phyloP scores from a whole-genome alignment of 2,329 filamentous ascomycete species.

The Cladophialophora carrionii region DNA sequence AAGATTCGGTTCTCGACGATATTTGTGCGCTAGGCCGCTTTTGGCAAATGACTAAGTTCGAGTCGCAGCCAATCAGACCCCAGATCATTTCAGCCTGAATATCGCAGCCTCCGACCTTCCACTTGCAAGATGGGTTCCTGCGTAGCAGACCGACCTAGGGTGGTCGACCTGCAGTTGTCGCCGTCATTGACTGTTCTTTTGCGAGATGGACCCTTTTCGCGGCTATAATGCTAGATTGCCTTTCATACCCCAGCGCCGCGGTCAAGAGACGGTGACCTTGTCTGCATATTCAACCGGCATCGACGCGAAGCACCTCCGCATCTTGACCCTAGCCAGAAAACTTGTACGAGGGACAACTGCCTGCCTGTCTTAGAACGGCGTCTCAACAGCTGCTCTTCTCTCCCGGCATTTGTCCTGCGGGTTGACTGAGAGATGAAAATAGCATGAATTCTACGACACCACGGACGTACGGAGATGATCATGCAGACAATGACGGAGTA shows the following conservation, averaged over 20 bases:
- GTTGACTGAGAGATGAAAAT: constrained; percentile 6
- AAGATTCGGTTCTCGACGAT: not conserved
- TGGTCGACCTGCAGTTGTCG: not conserved
- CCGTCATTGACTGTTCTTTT: constrained; percentile 6
- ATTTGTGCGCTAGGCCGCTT: constrained; percentile 1
- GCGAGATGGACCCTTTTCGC: not conserved
- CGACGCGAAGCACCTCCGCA: constrained; percentile 11
- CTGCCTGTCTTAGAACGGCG: constrained; percentile 14
- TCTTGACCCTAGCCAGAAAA: not conserved
- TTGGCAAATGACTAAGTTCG: constrained; percentile 5
- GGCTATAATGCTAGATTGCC: constrained; percentile 10
- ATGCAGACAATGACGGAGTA: constrained; percentile 1
- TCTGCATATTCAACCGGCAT: constrained; percentile 16
- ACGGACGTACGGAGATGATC: constrained; percentile 14
- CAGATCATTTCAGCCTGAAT: constrained; percentile 14
- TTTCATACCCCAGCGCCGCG: not conserved
- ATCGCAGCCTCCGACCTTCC: not conserved
- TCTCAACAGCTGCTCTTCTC: constrained; percentile 9
- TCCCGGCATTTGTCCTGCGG: constrained; percentile 5
- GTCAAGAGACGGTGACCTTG: constrained; percentile 1
- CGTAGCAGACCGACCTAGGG: not conserved
- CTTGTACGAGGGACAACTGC: not conserved
- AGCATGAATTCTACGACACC: constrained; percentile 20
- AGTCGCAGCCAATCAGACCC: constrained; percentile 3
- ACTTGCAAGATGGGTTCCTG: not conserved